A percentile compares a stretch with the other conserved stretches of the same genome.
Conservation (phyloP, 2,329 filamentous ascomycete species). For the Bipolaris gigantea region DNA sequence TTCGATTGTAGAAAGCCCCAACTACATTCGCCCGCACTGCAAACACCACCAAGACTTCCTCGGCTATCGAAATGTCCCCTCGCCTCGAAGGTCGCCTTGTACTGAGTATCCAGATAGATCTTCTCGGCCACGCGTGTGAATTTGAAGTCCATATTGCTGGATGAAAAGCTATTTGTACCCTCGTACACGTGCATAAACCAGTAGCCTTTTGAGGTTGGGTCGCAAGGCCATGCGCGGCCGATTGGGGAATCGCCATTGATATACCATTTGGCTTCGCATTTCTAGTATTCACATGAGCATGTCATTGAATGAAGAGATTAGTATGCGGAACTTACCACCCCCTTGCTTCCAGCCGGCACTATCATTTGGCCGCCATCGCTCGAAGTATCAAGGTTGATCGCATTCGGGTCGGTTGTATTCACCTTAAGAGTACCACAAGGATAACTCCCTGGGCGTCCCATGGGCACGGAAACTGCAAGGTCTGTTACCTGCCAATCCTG, state of each 20-base stretch:
- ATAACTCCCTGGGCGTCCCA: constrained; percentile 24
- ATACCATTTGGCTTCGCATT: constrained; percentile 33
- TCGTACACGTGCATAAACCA: constrained; percentile 28
- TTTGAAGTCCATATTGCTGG: constrained; percentile 26
- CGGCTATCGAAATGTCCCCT: constrained; percentile 21
- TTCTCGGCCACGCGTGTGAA: constrained; percentile 26
- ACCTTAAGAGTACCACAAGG: constrained; percentile 27
- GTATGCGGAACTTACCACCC: constrained; percentile 3
- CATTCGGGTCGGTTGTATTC: constrained; percentile 34
- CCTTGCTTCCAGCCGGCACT: constrained; percentile 22
- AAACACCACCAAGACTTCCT: constrained; percentile 18
- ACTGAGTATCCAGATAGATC: constrained; percentile 15
- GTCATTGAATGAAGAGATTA: background rate
- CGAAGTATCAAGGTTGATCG: constrained; percentile 17
- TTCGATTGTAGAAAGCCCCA: constrained; percentile 8
- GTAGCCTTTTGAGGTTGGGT: constrained; percentile 22
- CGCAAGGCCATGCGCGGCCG: constrained; percentile 32
- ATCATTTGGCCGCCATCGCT: constrained; percentile 11
- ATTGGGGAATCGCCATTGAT: constrained; percentile 14
- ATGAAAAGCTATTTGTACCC: constrained; percentile 11
- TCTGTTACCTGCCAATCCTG: constrained; percentile 27
- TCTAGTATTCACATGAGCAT: constrained; percentile 8
- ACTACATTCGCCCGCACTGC: constrained; percentile 24
- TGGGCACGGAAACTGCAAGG: constrained; percentile 8
- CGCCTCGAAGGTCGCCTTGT: constrained; percentile 19